Conservation (phyloP, 169 alveolate genomes). For the Pseudocohnilembus persalinus region DNA sequence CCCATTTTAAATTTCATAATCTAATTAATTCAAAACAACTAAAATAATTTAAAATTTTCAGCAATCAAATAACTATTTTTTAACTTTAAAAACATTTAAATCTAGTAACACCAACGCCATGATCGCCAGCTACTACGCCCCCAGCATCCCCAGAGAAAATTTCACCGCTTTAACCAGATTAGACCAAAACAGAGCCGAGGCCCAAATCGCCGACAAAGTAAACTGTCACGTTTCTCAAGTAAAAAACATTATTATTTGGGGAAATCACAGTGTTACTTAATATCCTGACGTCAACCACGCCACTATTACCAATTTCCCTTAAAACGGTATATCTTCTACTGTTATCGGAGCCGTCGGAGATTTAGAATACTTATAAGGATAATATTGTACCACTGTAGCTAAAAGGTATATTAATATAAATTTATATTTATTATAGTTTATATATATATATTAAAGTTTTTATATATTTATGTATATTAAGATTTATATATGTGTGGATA, state of each 20-base stretch:
- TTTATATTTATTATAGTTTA: too few relatives aligned
- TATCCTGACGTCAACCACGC: slow-evolving; percentile 63
- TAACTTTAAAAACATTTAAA: too few relatives aligned
- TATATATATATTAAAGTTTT: too few relatives aligned
- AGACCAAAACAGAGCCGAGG: slow-evolving; percentile 78
- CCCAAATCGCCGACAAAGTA: slow-evolving; percentile 57
- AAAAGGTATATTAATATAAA: neutral
- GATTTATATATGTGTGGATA: too few relatives aligned
- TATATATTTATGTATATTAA: too few relatives aligned
- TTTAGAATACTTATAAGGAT: slow-evolving; percentile 26
- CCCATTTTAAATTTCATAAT: too few relatives aligned
- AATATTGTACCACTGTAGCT: slow-evolving; percentile 37
- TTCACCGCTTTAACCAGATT: slow-evolving; percentile 80
- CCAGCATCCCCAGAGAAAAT: slow-evolving; percentile 71
- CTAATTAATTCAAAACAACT: too few relatives aligned
- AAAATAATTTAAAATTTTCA: too few relatives aligned
- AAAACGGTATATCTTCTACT: slow-evolving; percentile 6
- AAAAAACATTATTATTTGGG: slow-evolving; percentile 68
- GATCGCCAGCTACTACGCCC: slow-evolving; percentile 57
- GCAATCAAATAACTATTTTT: too few relatives aligned
- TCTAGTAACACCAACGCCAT: slow-evolving; percentile 77
- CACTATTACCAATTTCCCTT: neutral
- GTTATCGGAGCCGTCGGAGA: slow-evolving; percentile 26
- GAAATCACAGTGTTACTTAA: slow-evolving; percentile 71
- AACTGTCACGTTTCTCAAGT: slow-evolving; percentile 43